Evolutionary conservation across 202 grass and related monocot species (phyloP), one percentile per base, ranked within the genome.

Genomic region (Cymbopogon flexuosus): DNA sequence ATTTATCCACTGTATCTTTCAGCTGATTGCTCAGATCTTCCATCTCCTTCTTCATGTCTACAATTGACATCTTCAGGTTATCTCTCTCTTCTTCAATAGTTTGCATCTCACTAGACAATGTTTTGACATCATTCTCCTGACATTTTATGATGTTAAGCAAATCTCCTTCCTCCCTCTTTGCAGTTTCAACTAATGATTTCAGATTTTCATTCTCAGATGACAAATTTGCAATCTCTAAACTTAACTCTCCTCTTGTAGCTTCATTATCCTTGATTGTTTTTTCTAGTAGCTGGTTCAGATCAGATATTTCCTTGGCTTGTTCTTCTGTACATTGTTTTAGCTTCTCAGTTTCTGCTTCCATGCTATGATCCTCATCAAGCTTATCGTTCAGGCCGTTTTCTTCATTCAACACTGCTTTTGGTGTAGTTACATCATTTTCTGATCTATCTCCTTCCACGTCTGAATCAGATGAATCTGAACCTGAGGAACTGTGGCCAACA

Each of bases 391-490:
- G 80, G 27, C 72, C 77, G 45, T 83, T 84, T 90, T 86, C 70
- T 86, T 90, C 74, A 57, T 18, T 81, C 33, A 63, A 1, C 8
- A 49, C 58, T 63, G 56, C 15, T 83, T 88, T 86, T 83, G 70
- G 47, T 33, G 72, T 75, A 84, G 82, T 60, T 63, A 56, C 63
- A 10, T 71, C 62, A 75, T 74, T 62, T 2, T 91, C 71, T 51
- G 66, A 78, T 45, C 23, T 68, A 29, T 80, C 78, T 78, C 68
- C 85, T 76, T 86, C 88, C 6, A 13, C 31, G 16, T 90, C 95
- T 76, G 92, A 94, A 91, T 94, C 79, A 83, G 90, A 88, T 72
- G 90, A 93, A 58, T 89, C 88, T 40, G 90, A 91, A 84, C 51
- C 79, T 47, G 83, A 86, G 37, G 94, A 89, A 75, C 84, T 82